phyloP scores from a whole-genome alignment of 345 rosid species.

The Lepidium didymum region DNA sequence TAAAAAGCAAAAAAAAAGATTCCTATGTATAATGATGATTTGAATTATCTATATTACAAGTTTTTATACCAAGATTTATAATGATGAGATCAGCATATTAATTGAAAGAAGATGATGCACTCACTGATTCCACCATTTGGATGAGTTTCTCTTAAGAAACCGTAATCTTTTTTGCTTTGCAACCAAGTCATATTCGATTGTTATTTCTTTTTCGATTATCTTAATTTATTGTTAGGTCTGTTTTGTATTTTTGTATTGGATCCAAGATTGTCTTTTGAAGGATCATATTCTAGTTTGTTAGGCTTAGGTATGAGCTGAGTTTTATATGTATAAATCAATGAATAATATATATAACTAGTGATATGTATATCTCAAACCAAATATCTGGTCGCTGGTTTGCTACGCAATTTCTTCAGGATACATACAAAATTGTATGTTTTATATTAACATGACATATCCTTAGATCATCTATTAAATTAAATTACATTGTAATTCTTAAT shows the following conservation, averaged over 20 bases:
- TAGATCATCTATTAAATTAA: too few species aligned
- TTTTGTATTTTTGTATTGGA: not conserved
- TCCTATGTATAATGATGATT: conserved; percentile 8
- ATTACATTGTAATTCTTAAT: too few species aligned
- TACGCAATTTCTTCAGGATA: too few species aligned
- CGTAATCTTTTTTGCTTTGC: conserved; percentile 31
- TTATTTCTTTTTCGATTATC: not conserved
- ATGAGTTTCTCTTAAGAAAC: conserved; percentile 30
- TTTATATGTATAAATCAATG: not conserved
- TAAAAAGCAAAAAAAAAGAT: too few species aligned
- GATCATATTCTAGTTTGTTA: not conserved
- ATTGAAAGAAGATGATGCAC: conserved; percentile 19
- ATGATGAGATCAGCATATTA: conserved; percentile 19
- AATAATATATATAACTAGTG: not conserved
- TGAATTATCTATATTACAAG: not conserved
- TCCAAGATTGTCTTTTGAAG: not conserved
- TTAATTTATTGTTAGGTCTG: not conserved
- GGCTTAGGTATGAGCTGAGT: not conserved
- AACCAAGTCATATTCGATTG: conserved; percentile 7
- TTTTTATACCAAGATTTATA: conserved; percentile 16
- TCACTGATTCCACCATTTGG: conserved; percentile 29
- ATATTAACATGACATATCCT: too few species aligned
- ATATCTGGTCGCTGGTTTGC: too few species aligned
- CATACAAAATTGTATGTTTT: too few species aligned
- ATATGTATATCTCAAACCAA: too few species aligned